Base-by-base conservation (phyloP, 306 rosid genomes). In the Nissolia schottii region DNA sequence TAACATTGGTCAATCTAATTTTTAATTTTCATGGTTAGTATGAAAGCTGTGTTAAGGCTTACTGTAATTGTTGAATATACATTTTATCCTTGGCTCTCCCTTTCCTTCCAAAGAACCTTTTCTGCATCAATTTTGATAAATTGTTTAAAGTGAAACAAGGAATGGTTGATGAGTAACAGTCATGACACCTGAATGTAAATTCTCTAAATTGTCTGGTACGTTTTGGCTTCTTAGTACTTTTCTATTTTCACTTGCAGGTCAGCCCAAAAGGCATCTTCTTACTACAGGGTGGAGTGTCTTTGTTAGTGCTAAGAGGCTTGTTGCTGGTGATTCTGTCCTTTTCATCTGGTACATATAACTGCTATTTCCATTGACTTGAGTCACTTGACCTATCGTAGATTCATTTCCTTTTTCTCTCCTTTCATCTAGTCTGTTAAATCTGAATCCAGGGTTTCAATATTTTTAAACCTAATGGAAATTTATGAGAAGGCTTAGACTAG, bases 231-330 rank as follows among this genome's bases (percentile, higher is more conserved):
- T 65, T 51, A 79, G 75, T 63, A 15, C 22, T 27, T 28, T 51
- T 62, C 24, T 31, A 18, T 56, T 32, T 46, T 38, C 29, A 12
- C 58, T 49, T 73, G 35, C 83, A 88, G 94, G 94, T 74, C 94
- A 88, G 73, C 94, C 94, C 53, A 88, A 88, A 79, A 86, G 94
- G 73, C 94, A 88, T 82, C 91, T 88, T 73, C 94, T 88, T 16
- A 88, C 90, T 51, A 88, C 93, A 7, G 93, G 93, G 18, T 88
- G 93, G 93, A 88, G 93, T 37, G 91, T 88, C 43, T 88, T 88
- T 22, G 89, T 88, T 48, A 86, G 94, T 73, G 89, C 94, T 2
- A 88, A 86, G 79, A 81, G 94, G 64, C 94, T 88, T 73, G 86
- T 88, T 80, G 94, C 94, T 54, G 94, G 94, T 59, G 94, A 88